Conservation (phyloP, 2,329 filamentous ascomycete genomes). For the Ophiostoma populinum region DNA sequence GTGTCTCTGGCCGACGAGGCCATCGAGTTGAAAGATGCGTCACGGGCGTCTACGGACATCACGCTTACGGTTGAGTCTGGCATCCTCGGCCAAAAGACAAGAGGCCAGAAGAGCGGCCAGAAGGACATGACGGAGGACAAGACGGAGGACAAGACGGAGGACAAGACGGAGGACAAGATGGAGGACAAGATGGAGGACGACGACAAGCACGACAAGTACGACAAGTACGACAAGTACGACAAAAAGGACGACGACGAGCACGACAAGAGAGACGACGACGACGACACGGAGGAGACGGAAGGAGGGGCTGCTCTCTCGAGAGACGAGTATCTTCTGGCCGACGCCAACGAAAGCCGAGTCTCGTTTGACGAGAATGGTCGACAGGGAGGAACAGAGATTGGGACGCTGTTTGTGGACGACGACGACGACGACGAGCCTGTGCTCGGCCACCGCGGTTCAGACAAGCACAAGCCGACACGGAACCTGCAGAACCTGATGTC, state of each 20-base stretch:
- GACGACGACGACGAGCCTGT: slow-evolving; percentile 13
- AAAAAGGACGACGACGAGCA: slow-evolving; percentile 2
- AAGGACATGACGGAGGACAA: slow-evolving; percentile 5
- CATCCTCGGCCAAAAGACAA: no score
- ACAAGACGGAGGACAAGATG: not conserved
- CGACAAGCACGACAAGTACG: not conserved
- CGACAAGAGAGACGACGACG: not conserved
- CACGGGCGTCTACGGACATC: no score
- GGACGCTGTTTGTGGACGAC: slow-evolving; percentile 4
- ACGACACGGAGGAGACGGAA: slow-evolving; percentile 6
- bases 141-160: not conserved
- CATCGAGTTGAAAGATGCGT: no score
- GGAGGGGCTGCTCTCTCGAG: no score
- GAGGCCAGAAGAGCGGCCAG: not conserved
- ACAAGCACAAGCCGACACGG: slow-evolving; percentile 12
- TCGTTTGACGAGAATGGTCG: slow-evolving; percentile 12
- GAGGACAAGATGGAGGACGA: not conserved
- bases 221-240: slow-evolving; percentile 1
- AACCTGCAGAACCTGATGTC: no score
- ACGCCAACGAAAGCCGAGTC: slow-evolving; percentile 10
- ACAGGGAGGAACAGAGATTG: slow-evolving; percentile 9
- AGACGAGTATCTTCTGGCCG: slow-evolving; percentile 6
- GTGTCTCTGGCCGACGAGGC: no score
- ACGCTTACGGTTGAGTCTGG: no score
- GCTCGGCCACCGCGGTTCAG: slow-evolving; percentile 17